Conservation (phyloP, 2,329 filamentous ascomycete species). For the Aspergillus caelatus region DNA sequence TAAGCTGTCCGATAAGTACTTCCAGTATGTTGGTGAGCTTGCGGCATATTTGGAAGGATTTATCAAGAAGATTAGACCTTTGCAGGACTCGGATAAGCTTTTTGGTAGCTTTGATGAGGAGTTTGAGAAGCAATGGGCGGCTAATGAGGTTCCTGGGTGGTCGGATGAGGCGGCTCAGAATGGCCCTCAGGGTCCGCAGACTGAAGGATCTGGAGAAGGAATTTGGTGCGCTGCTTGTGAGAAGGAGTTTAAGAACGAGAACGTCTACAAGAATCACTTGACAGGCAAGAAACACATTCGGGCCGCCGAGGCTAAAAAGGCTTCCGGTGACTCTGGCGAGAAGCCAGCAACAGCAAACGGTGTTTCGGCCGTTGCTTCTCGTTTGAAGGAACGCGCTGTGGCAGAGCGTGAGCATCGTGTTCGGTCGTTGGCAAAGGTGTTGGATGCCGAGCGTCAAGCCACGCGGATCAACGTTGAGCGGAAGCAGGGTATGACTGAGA, state of each 20-base stretch:
- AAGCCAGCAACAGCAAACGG: slow-evolving; percentile 25
- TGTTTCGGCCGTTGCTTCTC: slow-evolving; percentile 37
- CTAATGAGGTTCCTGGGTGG: slow-evolving; percentile 81
- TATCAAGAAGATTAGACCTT: slow-evolving; percentile 77
- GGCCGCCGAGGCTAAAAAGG: slow-evolving; percentile 68
- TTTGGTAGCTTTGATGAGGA: slow-evolving; percentile 77
- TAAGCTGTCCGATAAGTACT: slow-evolving; percentile 91
- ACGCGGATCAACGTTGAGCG: slow-evolving; percentile 94
- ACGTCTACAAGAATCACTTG: slow-evolving; percentile 88
- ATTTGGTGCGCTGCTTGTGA: slow-evolving; percentile 91
- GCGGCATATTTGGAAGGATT: slow-evolving; percentile 85
- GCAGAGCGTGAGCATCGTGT: slow-evolving; percentile 87
- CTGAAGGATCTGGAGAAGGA: slow-evolving; percentile 65
- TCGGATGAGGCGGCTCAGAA: slow-evolving; percentile 55
- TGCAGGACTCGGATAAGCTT: slow-evolving; percentile 82
- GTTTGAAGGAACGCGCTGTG: slow-evolving; percentile 84
- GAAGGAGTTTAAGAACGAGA: slow-evolving; percentile 93
- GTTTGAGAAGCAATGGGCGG: slow-evolving; percentile 81
- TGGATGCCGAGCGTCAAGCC: slow-evolving; percentile 85
- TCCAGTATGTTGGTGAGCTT: slow-evolving; percentile 80
- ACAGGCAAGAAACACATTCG: slow-evolving; percentile 91
- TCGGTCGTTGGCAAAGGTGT: slow-evolving; percentile 75
- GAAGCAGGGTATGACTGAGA: slow-evolving; percentile 95
- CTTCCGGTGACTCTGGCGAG: slow-evolving; percentile 43
- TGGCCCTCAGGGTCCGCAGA: slow-evolving; percentile 47